Conservation (phyloP, 345 rosid genomes). For the Corymbia maculata region DNA sequence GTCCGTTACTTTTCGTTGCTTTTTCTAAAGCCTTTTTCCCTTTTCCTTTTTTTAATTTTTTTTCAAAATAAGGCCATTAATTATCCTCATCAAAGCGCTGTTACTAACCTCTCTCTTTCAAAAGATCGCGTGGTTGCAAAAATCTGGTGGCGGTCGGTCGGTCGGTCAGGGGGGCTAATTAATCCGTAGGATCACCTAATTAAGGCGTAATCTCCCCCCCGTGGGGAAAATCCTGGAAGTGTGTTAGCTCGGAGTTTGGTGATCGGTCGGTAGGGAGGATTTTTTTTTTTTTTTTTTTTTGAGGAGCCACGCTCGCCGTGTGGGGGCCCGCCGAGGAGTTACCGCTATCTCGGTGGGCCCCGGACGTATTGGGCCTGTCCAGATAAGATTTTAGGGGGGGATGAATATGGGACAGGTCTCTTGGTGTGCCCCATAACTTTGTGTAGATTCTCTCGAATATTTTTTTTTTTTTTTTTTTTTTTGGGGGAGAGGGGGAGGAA, state of each 20-base stretch:
- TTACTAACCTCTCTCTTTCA: neutral
- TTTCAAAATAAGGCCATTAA: neutral
- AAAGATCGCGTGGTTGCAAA: neutral
- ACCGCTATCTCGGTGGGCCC: neutral
- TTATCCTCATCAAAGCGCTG: neutral
- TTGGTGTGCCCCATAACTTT: neutral
- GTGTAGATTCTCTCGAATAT: neutral
- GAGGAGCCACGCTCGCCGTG: neutral
- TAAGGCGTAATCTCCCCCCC: neutral
- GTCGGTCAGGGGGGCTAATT: neutral
- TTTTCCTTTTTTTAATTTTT: neutral
- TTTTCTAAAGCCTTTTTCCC: neutral
- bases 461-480: too few species aligned
- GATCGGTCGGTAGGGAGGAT: neutral
- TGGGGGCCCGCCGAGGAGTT: neutral
- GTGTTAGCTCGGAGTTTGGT: neutral
- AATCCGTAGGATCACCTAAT: neutral
- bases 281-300: too few species aligned
- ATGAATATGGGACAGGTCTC: neutral
- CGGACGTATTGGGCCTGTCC: neutral
- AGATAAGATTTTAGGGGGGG: neutral
- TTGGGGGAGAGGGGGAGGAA: too few species aligned
- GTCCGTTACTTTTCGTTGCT: neutral
- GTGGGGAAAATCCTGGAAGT: neutral
- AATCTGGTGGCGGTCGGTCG: neutral